phyloP scores from a whole-genome alignment of 257 asterid genomes.

The Salvia splendens region DNA sequence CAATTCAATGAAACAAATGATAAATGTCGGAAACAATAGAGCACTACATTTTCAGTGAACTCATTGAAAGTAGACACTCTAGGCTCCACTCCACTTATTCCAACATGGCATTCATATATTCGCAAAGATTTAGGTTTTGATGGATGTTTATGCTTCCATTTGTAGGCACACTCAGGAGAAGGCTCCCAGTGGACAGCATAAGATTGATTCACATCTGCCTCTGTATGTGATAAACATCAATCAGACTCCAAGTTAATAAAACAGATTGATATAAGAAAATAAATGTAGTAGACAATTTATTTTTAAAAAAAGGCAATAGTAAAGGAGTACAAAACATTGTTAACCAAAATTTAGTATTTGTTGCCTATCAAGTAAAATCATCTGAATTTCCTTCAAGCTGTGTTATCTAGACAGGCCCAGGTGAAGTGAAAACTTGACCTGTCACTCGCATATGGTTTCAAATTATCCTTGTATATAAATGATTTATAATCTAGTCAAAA shows the following conservation, averaged over 20 bases:
- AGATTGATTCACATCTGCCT: constrained; percentile 74
- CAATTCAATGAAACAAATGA: constrained; percentile 5
- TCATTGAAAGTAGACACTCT: constrained; percentile 68
- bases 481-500: constrained; percentile 6
- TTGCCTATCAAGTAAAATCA: constrained; percentile 7
- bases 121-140: constrained; percentile 81
- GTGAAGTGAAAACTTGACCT: constrained; percentile 22
- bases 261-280: constrained; percentile 20
- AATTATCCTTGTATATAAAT: constrained; percentile 9
- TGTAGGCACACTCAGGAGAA: constrained; percentile 76
- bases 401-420: constrained; percentile 20
- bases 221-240: constrained; percentile 42
- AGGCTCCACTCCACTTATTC: constrained; percentile 80
- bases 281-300: constrained; percentile 22
- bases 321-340: not conserved
- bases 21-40: constrained; percentile 23
- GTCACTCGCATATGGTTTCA: constrained; percentile 9
- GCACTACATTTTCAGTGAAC: constrained; percentile 64
- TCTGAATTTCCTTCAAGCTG: constrained; percentile 2
- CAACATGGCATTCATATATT: constrained; percentile 94
- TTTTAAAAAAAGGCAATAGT: not conserved
- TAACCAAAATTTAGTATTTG: constrained; percentile 10
- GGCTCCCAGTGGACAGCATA: constrained; percentile 98
- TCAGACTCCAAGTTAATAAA: constrained; percentile 22
- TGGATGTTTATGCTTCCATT: constrained; percentile 78